A percentile compares a stretch with the other conserved stretches of the same genome.
Evolutionary conservation across 257 asterid species (phyloP).

Genomic region (Gardenia jasminoides): DNA sequence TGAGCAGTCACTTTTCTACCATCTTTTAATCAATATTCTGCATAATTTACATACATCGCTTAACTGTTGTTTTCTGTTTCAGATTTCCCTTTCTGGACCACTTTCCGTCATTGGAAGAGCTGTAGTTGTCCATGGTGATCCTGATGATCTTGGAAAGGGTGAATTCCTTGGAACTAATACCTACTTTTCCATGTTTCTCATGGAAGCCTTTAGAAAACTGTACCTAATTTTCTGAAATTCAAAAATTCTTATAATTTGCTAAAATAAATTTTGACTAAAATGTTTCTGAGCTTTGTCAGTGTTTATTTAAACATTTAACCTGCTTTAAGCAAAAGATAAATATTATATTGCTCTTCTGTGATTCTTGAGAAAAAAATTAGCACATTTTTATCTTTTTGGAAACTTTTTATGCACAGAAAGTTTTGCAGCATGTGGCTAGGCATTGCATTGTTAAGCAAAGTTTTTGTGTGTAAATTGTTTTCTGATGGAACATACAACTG

Average conservation of each 20-base stretch:
- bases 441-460: too few relatives aligned
- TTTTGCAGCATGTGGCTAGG: neutral
- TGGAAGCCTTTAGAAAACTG: neutral
- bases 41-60: neutral
- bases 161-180: conserved; percentile 19
- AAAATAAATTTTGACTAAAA: neutral
- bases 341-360: neutral
- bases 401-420: neutral
- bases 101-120: conserved; percentile 92
- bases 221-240: neutral
- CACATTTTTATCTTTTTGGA: neutral
- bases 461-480: neutral
- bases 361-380: neutral
- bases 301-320: neutral
- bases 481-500: neutral
- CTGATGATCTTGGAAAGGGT: conserved; percentile 98
- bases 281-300: neutral
- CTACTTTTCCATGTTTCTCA: neutral
- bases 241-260: neutral
- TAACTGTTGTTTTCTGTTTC: conserved; percentile 4
- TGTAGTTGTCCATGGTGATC: conserved; percentile 97
- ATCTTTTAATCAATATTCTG: neutral
- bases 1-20: conserved; percentile 19
- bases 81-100: conserved; percentile 89
- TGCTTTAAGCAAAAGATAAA: neutral